Evolutionary conservation across 1,284 basidiomycete genomes (phyloP).

Genomic region (Chiua sp.): DNA sequence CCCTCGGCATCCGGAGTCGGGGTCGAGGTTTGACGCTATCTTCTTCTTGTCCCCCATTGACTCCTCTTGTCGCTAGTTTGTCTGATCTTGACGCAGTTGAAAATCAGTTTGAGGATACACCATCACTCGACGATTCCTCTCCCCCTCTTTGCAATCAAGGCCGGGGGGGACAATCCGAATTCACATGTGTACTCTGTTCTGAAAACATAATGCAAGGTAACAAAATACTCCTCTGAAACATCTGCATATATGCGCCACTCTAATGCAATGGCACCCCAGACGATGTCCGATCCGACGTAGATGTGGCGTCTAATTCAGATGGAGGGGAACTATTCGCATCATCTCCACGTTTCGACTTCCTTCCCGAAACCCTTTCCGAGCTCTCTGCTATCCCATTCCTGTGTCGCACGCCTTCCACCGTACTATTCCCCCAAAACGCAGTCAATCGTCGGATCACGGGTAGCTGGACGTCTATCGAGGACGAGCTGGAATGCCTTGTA

Average conservation of each 20-base stretch:
- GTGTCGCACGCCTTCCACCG: constrained; percentile 28
- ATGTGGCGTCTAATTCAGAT: not conserved
- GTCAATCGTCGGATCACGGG: not conserved
- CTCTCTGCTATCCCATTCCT: constrained; percentile 40
- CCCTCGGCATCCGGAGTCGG: not conserved
- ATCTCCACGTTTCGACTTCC: constrained; percentile 18
- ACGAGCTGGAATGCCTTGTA: constrained; percentile 27
- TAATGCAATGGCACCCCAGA: constrained; percentile 16
- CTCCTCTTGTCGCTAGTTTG: constrained; percentile 16
- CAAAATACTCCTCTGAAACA: constrained; percentile 5
- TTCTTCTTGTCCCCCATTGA: constrained; percentile 16
- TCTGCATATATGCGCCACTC: constrained; percentile 24
- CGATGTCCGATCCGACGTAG: constrained; percentile 3
- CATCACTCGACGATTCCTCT: not conserved
- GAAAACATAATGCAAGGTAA: constrained; percentile 30
- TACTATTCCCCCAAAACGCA: constrained; percentile 2
- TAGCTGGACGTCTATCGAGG: constrained; percentile 26
- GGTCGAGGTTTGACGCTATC: constrained; percentile 24
- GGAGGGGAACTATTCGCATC: not conserved
- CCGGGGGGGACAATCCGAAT: constrained; percentile 7
- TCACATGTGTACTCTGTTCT: constrained; percentile 28
- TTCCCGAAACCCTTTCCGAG: constrained; percentile 21
- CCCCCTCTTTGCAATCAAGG: constrained; percentile 25
- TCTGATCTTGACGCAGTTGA: not conserved
- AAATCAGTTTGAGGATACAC: not conserved